Conservation (phyloP, 257 asterid species). For the Lantana camara region DNA sequence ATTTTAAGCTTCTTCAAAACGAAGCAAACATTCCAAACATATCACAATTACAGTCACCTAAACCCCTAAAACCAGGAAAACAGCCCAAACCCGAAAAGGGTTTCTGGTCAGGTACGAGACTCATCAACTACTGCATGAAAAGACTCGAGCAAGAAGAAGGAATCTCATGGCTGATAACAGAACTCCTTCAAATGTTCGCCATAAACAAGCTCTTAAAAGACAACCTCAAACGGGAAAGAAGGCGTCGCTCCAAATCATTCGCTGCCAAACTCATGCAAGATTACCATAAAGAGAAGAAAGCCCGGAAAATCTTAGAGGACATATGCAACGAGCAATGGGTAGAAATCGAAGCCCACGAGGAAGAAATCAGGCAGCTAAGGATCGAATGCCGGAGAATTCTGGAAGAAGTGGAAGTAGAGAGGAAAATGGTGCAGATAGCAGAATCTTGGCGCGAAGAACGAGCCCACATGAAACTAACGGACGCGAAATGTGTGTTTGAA, state of each 20-base stretch:
- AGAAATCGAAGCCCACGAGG: slow-evolving; percentile 32
- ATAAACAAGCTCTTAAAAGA: slow-evolving; percentile 25
- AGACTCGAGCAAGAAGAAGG: slow-evolving; percentile 36
- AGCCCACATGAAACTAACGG: slow-evolving; percentile 43
- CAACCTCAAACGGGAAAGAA: slow-evolving; percentile 33
- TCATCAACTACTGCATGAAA: slow-evolving; percentile 20
- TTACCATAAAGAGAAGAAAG: slow-evolving; percentile 39
- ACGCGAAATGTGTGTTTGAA: slow-evolving; percentile 45
- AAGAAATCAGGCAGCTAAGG: slow-evolving; percentile 30
- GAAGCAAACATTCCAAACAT: slow-evolving; percentile 12
- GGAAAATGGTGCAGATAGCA: slow-evolving; percentile 42
- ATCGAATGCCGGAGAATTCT: slow-evolving; percentile 19
- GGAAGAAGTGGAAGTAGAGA: slow-evolving; percentile 40
- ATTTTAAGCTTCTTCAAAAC: slow-evolving; percentile 1
- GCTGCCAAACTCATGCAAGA: slow-evolving; percentile 24
- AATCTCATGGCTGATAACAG: slow-evolving; percentile 23
- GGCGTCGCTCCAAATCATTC: slow-evolving; percentile 32
- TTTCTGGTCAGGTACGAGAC: slow-evolving; percentile 24
- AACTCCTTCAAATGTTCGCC: slow-evolving; percentile 19
- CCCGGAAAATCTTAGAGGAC: slow-evolving; percentile 30
- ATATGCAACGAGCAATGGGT: slow-evolving; percentile 29
- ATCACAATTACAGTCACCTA: slow-evolving; percentile 29
- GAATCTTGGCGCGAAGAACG: slow-evolving; percentile 57
- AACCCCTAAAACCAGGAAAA: slow-evolving; percentile 27
- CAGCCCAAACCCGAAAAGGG: no score